A percentile compares a stretch with the other conserved stretches of the same genome.
Evolutionary conservation across 2,329 filamentous ascomycete genomes (phyloP).

Genomic region (Akanthomyces lecanii): DNA sequence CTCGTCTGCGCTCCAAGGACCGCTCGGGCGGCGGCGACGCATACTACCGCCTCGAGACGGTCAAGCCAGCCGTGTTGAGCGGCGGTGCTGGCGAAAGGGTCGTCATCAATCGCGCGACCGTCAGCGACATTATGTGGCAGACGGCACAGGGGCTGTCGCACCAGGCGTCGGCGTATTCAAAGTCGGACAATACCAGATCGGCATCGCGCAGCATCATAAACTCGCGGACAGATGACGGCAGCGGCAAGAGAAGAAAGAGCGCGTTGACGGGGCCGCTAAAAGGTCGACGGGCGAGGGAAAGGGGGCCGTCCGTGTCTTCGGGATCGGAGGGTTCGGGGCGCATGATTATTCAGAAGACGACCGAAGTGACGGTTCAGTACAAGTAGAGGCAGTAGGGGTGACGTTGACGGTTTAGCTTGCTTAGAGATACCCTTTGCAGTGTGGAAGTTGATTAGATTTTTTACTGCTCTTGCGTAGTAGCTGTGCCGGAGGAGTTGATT

Average conservation of each 20-base stretch:
- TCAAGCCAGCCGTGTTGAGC: background rate
- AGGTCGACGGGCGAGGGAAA: background rate
- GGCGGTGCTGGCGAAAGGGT: background rate
- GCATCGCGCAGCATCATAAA: background rate
- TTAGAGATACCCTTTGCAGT: no score
- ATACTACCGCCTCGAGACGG: background rate
- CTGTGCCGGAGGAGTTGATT: no score
- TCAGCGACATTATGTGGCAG: conserved; percentile 1
- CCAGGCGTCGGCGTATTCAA: background rate
- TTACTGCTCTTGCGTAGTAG: no score
- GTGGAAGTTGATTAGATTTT: no score
- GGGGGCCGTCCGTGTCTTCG: background rate
- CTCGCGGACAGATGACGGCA: background rate
- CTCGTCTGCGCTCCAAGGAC: background rate
- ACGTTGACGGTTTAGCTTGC: no score
- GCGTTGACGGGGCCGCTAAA: background rate
- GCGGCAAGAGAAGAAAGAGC: background rate
- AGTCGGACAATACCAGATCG: background rate
- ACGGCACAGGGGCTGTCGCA: background rate
- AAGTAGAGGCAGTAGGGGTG: background rate
- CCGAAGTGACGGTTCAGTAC: background rate
- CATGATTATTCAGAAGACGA: conserved; percentile 1
- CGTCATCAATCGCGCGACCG: background rate
- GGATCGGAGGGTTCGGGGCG: background rate
- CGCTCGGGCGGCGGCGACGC: background rate